These are phyloP conservation scores for Suillus lakei DNA, from an alignment of 768 basidiomycete species.

Conservation along the genomic window DNA sequence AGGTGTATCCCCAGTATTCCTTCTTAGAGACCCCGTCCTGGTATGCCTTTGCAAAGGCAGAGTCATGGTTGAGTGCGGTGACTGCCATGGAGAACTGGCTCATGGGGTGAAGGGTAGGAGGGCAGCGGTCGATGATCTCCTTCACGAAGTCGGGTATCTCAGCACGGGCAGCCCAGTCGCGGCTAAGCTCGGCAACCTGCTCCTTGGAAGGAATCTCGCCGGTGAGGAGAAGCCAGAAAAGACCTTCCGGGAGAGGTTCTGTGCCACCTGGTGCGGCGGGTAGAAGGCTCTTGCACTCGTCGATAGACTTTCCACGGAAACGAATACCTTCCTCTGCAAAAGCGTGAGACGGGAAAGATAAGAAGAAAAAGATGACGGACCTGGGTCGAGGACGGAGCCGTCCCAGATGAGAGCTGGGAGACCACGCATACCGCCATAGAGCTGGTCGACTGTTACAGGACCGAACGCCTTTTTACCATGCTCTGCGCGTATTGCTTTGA, in stretches of 20 bases:
- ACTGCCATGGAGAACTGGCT: constrained; percentile 97
- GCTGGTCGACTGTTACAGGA: constrained; percentile 87
- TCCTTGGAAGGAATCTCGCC: constrained; percentile 93
- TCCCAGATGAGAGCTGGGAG: constrained; percentile 98
- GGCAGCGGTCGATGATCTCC: constrained; percentile 92
- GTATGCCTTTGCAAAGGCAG: constrained; percentile 95
- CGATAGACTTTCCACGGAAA: constrained; percentile 96
- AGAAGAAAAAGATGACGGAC: constrained; percentile 42
- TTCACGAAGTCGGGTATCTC: constrained; percentile 94
- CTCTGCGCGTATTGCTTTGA: constrained; percentile 80
- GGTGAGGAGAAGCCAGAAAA: constrained; percentile 96
- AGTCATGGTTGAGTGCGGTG: constrained; percentile 94
- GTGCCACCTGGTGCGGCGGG: constrained; percentile 89
- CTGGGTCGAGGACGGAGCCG: constrained; percentile 94
- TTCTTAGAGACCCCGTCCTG: constrained; percentile 90
- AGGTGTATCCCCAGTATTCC: constrained; percentile 96
- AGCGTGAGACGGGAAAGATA: not conserved
- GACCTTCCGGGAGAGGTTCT: constrained; percentile 91
- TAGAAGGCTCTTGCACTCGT: constrained; percentile 83
- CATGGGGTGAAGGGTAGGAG: constrained; percentile 96
- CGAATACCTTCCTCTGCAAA: constrained; percentile 90
- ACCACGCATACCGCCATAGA: constrained; percentile 91
- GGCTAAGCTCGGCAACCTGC: constrained; percentile 84
- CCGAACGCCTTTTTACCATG: constrained; percentile 96
- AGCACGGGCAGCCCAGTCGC: constrained; percentile 94